Evolutionary conservation across 352 stramenopile species (phyloP).

Genomic region (Phytopythium chamaehyphon): DNA sequence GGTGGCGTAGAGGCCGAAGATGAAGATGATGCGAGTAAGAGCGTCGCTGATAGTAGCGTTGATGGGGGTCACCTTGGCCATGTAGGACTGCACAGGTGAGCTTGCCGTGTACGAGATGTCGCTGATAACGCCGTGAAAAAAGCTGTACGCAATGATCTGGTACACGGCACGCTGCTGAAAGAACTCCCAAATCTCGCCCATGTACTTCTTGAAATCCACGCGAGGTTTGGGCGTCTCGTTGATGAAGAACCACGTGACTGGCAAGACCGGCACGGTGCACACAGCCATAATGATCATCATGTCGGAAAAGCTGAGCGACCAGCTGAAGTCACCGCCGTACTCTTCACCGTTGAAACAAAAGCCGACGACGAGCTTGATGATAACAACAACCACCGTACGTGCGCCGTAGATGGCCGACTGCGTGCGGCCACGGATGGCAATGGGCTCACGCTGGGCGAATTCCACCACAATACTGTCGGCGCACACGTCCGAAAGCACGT

Average conservation of each 20-base stretch:
- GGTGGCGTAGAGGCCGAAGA: conserved; percentile 23
- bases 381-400: conserved; percentile 17
- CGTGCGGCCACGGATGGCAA: conserved; percentile 21
- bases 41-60: conserved; percentile 32
- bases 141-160: conserved; percentile 33
- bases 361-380: conserved; percentile 14
- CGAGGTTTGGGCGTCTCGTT: conserved; percentile 20
- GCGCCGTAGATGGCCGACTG: conserved; percentile 30
- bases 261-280: conserved; percentile 15
- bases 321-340: conserved; percentile 29
- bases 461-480: conserved; percentile 29
- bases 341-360: conserved; percentile 31
- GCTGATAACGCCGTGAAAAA: conserved; percentile 35
- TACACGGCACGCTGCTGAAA: conserved; percentile 18
- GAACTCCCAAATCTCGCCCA: conserved; percentile 16
- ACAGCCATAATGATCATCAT: conserved; percentile 28
- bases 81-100: conserved; percentile 32
- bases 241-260: conserved; percentile 30
- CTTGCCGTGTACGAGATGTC: conserved; percentile 30
- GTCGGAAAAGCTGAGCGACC: conserved; percentile 19
- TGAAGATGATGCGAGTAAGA: conserved; percentile 20
- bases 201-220: conserved; percentile 17
- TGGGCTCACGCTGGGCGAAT: conserved; percentile 29
- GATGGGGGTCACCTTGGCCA: conserved; percentile 34
- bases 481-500: conserved; percentile 25